Conservation (phyloP, 23 red algal species). For the Gracilaria caudata region DNA sequence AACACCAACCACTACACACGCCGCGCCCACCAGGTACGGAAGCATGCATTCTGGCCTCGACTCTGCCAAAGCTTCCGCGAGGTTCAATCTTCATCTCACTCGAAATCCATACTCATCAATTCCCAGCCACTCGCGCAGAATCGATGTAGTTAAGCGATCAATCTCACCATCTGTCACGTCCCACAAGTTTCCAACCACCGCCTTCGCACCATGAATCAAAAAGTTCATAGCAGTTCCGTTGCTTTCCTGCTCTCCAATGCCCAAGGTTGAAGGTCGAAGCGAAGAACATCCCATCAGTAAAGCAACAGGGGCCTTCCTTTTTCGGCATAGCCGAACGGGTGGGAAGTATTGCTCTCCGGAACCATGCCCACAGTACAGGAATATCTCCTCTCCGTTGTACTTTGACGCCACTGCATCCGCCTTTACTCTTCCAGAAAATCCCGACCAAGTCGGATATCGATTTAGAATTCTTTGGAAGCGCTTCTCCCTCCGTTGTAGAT, state of each 20-base stretch:
- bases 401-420: slow-evolving; percentile 21
- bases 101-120: slow-evolving; percentile 3
- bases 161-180: slow-evolving; percentile 92
- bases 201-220: slow-evolving; percentile 51
- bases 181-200: slow-evolving; percentile 93
- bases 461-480: slow-evolving; percentile 49
- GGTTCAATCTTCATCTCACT: not conserved
- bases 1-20: slow-evolving; percentile 81
- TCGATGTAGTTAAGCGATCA: slow-evolving; percentile 80
- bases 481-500: slow-evolving; percentile 70
- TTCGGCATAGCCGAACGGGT: slow-evolving; percentile 37
- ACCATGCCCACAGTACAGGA: slow-evolving; percentile 95
- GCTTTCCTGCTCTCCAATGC: slow-evolving; percentile 55
- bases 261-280: slow-evolving; percentile 28
- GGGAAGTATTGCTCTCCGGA: slow-evolving; percentile 76
- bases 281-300: slow-evolving; percentile 96
- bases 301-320: slow-evolving; percentile 50
- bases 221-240: slow-evolving; percentile 70
- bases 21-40: slow-evolving; percentile 81
- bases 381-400: slow-evolving; percentile 49
- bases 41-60: slow-evolving; percentile 61
- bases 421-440: slow-evolving; percentile 37
- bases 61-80: slow-evolving; percentile 62
- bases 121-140: slow-evolving; percentile 63
- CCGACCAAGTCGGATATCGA: slow-evolving; percentile 33